Percentiles rank a stretch among this genome's conserved stretches.
Conservation (phyloP, 805 yeast genomes). For the Soucietia sequanensis region DNA sequence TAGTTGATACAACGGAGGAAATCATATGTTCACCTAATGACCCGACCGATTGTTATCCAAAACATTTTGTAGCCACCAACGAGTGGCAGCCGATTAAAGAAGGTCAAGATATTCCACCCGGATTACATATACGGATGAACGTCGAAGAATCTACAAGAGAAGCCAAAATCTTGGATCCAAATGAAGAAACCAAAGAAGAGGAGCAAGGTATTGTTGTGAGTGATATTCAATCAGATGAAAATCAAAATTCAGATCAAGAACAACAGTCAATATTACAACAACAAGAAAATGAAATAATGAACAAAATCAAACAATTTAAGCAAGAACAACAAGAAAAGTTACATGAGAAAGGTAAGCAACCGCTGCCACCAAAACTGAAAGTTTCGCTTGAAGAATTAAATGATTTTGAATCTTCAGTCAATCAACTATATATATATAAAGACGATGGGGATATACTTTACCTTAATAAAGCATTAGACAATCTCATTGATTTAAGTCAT, state of each 20-base stretch:
- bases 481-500: conserved; percentile 61
- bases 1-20: conserved; percentile 11
- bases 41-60: conserved; percentile 59
- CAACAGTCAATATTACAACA: conserved; percentile 4
- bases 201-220: conserved; percentile 5
- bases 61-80: conserved; percentile 56
- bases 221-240: conserved; percentile 3
- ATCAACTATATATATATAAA: conserved; percentile 6
- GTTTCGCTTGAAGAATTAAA: conserved; percentile 14
- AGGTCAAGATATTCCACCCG: conserved; percentile 79
- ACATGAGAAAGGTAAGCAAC: conserved; percentile 3
- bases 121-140: conserved; percentile 73
- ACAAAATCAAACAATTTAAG: background rate
- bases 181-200: conserved; percentile 10
- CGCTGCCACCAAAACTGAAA: conserved; percentile 6
- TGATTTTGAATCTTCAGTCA: conserved; percentile 16
- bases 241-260: conserved; percentile 1
- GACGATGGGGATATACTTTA: conserved; percentile 15
- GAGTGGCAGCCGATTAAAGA: conserved; percentile 70
- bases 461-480: conserved; percentile 34
- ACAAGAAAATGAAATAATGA: conserved; percentile 1
- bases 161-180: conserved; percentile 56
- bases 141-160: conserved; percentile 68
- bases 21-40: conserved; percentile 19
- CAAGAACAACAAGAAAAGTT: conserved; percentile 4